phyloP scores from a whole-genome alignment of 2,329 filamentous ascomycete genomes.

The Pseudogymnoascus sp. region DNA sequence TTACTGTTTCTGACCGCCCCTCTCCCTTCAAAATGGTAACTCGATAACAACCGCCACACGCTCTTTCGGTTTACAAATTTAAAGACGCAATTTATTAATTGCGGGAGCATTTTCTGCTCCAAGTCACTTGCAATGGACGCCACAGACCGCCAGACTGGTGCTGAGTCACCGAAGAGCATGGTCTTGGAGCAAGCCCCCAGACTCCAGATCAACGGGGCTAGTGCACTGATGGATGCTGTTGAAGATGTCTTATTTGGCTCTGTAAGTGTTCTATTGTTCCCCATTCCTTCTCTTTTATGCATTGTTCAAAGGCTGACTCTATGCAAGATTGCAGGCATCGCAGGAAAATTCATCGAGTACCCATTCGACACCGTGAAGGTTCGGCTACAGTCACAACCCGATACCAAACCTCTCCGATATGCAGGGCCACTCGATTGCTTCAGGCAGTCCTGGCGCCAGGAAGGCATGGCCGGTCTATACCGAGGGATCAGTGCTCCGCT shows the following conservation, averaged over 20 bases:
- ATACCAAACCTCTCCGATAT: slow-evolving; percentile 74
- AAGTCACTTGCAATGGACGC: slow-evolving; percentile 9
- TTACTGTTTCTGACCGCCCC: slow-evolving; percentile 24
- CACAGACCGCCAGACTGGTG: neutral
- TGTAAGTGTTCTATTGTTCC: slow-evolving; percentile 40
- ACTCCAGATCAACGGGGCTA: slow-evolving; percentile 6
- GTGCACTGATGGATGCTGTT: slow-evolving; percentile 50
- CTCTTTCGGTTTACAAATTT: neutral
- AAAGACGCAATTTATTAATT: neutral
- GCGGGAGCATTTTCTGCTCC: slow-evolving; percentile 2
- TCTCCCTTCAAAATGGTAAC: slow-evolving; percentile 24
- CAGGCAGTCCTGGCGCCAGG: slow-evolving; percentile 70
- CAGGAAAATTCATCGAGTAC: slow-evolving; percentile 95
- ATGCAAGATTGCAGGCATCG: slow-evolving; percentile 67
- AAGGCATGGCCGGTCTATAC: slow-evolving; percentile 73
- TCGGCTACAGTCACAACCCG: slow-evolving; percentile 89
- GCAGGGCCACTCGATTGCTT: slow-evolving; percentile 90
- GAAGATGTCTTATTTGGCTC: slow-evolving; percentile 90
- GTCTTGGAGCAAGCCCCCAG: slow-evolving; percentile 12
- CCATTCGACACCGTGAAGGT: slow-evolving; percentile 99
- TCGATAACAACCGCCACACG: slow-evolving; percentile 24
- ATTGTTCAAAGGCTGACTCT: slow-evolving; percentile 3
- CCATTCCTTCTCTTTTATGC: neutral
- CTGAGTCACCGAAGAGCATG: slow-evolving; percentile 9
- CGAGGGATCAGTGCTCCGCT: slow-evolving; percentile 89